Evolutionary conservation across 108 stramenopile species (phyloP), one percentile per base, ranked within the genome.

Genomic region (Cyclotella cryptica): DNA sequence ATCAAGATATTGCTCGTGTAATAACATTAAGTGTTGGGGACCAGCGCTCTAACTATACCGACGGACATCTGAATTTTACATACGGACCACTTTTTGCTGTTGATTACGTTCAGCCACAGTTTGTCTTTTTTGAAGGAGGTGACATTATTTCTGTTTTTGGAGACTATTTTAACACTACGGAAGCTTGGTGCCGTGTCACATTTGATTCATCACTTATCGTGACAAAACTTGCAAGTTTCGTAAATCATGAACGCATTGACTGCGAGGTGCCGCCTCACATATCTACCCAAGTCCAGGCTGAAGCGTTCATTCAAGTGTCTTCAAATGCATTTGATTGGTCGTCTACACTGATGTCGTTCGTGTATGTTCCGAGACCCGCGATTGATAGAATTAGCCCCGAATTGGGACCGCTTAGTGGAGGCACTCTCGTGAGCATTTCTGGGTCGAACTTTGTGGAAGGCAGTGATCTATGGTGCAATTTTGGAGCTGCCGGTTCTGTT

Each of bases 301-400:
- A 82, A 66, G 70, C 61, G 14, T 69, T 67, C 28, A 60, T 86
- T 53, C 77, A 82, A 65, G 67, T 83, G 30, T 83, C 81, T 18
- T 73, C 77, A 17, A 86, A 86, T 74, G 55, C 66, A 21, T 42
- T 46, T 51, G 85, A 86, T 57, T 86, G 69, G 60, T 74, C 73
- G 0, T 15, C 60, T 45, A 55, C 69, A 21, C 54, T 42, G 21
- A 66, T n/a, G n/a, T n/a, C 69, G n/a, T 64, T 86, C 55, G 55
- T 17, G 1, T 83, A 83, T 41, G 63, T 61, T 21, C 53, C 66
- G 14, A 60, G 62, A 22, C 72, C 81, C n/a, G 59, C 40, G 12
- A 77, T 86, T 35, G 19, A n/a, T 41, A 55, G 39, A 17, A 66
- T 86, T 2, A 3, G 44, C 53, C 85, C 85, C n/a, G 21, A 69